Conservation (phyloP, 768 basidiomycete genomes). For the Trametes meyenii region DNA sequence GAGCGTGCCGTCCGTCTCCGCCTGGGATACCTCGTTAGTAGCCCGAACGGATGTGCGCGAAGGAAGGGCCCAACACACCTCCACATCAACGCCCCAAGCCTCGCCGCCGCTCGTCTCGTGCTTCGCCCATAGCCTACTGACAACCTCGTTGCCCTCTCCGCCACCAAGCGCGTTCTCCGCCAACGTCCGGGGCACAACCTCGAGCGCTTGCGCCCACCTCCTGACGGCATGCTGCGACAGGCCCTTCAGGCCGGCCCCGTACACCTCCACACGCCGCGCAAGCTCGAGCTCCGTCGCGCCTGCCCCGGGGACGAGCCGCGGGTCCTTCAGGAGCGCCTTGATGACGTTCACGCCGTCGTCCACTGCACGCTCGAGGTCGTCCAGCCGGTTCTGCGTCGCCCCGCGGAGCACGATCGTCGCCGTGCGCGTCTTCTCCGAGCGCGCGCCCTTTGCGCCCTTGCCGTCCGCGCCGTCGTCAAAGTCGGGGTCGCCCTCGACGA, state of each 20-base stretch:
- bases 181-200: conserved; percentile 89
- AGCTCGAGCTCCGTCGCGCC: conserved; percentile 95
- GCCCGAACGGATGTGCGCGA: neutral
- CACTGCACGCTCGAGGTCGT: conserved; percentile 94
- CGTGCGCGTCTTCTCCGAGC: conserved; percentile 77
- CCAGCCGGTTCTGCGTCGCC: conserved; percentile 90
- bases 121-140: conserved; percentile 87
- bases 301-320: conserved; percentile 88
- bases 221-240: conserved; percentile 93
- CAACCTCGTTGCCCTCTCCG: conserved; percentile 90
- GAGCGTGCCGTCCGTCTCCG: conserved; percentile 79
- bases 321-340: conserved; percentile 89
- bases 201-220: conserved; percentile 85
- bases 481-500: conserved; percentile 63
- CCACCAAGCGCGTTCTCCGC: conserved; percentile 95
- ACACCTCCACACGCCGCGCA: conserved; percentile 79
- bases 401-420: conserved; percentile 96
- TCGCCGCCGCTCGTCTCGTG: conserved; percentile 79
- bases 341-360: conserved; percentile 98
- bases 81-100: conserved; percentile 85
- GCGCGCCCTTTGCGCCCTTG: conserved; percentile 34
- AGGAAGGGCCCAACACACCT: conserved; percentile 52
- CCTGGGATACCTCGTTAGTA: conserved; percentile 43
- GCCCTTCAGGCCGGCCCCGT: conserved; percentile 87
- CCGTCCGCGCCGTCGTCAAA: conserved; percentile 52